A percentile compares a stretch with the other conserved stretches of the same genome.
Evolutionary conservation across 2,329 filamentous ascomycete species (phyloP).

Genomic region (Phyllosticta citribraziliensis): DNA sequence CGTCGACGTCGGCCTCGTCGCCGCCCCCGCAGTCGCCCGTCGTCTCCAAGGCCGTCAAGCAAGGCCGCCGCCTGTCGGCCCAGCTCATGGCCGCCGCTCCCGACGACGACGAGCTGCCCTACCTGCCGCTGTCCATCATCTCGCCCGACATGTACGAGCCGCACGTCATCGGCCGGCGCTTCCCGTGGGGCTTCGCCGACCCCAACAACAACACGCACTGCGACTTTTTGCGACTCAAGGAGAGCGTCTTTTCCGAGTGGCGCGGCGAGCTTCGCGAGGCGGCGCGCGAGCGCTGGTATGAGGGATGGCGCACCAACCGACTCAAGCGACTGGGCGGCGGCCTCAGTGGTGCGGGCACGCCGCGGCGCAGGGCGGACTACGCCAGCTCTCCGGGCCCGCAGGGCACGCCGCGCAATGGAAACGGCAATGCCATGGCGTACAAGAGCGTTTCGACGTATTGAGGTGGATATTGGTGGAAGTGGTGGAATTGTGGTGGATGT

Average conservation of each 20-base stretch:
- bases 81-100: conserved; percentile 18
- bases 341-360: neutral
- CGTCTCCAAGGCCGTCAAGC: conserved; percentile 17
- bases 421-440: neutral
- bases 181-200: conserved; percentile 95
- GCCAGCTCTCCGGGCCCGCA: neutral
- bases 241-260: conserved; percentile 91
- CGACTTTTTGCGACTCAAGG: conserved; percentile 84
- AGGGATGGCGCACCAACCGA: conserved; percentile 71
- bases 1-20: conserved; percentile 22
- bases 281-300: conserved; percentile 88
- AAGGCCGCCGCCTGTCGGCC: conserved; percentile 32
- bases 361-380: conserved; percentile 4
- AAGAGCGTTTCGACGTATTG: conserved; percentile 1
- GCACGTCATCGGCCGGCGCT: conserved; percentile 69
- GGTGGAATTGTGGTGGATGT: neutral
- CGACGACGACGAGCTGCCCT: conserved; percentile 41
- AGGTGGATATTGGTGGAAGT: neutral
- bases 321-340: conserved; percentile 21
- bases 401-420: neutral
- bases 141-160: conserved; percentile 88
- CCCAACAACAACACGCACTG: conserved; percentile 87
- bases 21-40: conserved; percentile 26
- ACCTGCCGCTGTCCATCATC: conserved; percentile 83
- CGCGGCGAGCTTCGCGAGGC: conserved; percentile 80